phyloP scores from a whole-genome alignment of 805 yeast genomes.

The Yarrowia sp. region DNA sequence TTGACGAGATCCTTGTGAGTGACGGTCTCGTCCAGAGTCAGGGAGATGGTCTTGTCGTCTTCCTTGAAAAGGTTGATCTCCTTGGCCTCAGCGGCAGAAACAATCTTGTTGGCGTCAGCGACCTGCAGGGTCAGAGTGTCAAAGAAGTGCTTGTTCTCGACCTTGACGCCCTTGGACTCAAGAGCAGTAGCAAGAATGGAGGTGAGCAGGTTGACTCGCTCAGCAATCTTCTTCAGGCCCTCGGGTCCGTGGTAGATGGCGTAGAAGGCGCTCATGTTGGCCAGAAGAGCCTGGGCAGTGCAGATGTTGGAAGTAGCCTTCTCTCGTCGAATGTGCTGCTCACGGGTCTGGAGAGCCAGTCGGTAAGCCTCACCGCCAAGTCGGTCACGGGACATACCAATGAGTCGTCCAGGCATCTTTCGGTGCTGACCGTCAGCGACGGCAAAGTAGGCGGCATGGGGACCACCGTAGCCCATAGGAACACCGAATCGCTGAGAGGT shows the following conservation, averaged over 20 bases:
- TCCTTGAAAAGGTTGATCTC: conserved; percentile 81
- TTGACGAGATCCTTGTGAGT: conserved; percentile 64
- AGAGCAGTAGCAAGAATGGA: conserved; percentile 71
- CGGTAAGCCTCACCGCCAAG: conserved; percentile 88
- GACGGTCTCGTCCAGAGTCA: conserved; percentile 93
- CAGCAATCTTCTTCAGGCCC: conserved; percentile 80
- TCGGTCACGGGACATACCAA: conserved; percentile 91
- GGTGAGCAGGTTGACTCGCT: conserved; percentile 76
- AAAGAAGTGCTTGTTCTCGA: conserved; percentile 73
- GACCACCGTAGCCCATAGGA: conserved; percentile 98
- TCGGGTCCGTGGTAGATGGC: conserved; percentile 96
- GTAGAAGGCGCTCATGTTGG: conserved; percentile 94
- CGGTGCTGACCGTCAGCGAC: conserved; percentile 81
- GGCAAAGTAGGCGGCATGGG: conserved; percentile 97
- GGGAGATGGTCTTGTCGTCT: conserved; percentile 64
- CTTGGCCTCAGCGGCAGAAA: conserved; percentile 58
- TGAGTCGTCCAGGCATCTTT: conserved; percentile 95
- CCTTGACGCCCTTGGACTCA: conserved; percentile 53
- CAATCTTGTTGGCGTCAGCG: conserved; percentile 39
- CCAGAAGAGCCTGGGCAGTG: conserved; percentile 96
- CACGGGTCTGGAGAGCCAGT: conserved; percentile 95
- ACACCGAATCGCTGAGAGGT: conserved; percentile 96
- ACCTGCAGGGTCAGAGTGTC: conserved; percentile 79
- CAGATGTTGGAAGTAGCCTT: conserved; percentile 98
- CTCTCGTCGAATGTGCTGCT: conserved; percentile 96